These are phyloP conservation scores for Trichoderma endophyticum DNA, from an alignment of 2,329 filamentous ascomycete species.

Conservation along the genomic window DNA sequence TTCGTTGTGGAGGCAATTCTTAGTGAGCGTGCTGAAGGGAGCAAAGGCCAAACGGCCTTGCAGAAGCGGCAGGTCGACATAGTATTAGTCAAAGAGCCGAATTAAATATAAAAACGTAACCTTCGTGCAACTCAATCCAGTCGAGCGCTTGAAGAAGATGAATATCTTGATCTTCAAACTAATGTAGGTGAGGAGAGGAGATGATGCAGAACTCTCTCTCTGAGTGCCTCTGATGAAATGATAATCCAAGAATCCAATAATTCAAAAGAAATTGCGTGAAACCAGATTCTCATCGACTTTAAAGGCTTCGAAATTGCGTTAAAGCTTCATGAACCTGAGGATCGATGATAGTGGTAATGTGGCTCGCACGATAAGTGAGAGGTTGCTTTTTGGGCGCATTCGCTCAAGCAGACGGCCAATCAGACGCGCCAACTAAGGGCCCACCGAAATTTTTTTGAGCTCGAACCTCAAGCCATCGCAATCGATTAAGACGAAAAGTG, in stretches of 20 bases:
- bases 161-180: neutral
- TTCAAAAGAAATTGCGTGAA: neutral
- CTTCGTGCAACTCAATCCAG: neutral
- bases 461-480: slow-evolving; percentile 8
- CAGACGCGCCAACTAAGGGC: slow-evolving; percentile 1
- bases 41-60: neutral
- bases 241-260: neutral
- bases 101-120: neutral
- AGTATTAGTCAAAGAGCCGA: neutral
- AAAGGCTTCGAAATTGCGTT: neutral
- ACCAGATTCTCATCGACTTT: neutral
- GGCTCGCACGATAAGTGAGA: neutral
- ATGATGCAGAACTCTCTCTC: neutral
- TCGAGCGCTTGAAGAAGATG: neutral
- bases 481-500: neutral
- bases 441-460: slow-evolving; percentile 21
- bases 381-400: neutral
- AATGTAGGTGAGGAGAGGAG: neutral
- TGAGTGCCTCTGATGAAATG: neutral
- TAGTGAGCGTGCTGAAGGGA: neutral
- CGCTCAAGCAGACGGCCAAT: slow-evolving; percentile 16
- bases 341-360: neutral
- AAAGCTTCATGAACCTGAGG: neutral
- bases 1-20: neutral
- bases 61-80: slow-evolving; percentile 1